Evolutionary conservation across 805 yeast species (phyloP), one percentile per base, ranked within the genome.

Genomic region (Wickerhamiella alocasiicola): DNA sequence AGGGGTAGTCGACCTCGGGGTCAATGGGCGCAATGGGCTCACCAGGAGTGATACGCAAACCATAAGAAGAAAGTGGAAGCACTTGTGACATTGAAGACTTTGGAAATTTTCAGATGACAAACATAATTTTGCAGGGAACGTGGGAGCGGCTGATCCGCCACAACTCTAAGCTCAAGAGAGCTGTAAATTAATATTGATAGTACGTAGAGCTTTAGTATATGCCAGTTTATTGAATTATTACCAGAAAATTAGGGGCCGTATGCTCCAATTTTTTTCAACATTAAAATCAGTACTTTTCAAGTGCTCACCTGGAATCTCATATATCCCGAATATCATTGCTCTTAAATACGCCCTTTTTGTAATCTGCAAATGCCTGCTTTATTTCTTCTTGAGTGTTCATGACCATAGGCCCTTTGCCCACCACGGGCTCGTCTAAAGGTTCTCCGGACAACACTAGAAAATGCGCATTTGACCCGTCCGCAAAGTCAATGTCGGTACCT

Each of bases 21-120:
- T 29, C 32, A 57, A 82, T 75, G 45, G 95, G 94, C 39, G 85
- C 85, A 31, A 77, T 76, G 51, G 95, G 94, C 52, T 74, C 68
- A 59, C 80, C 91, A 53, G 98, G 98, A 62, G 72, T 69, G 49
- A 88, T 71, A 53, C 81, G 84, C 63, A 84, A 70, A 67, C 79
- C 79, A 68, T 76, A 87, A 15, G 95, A 77, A 49, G 94, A 79
- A 61, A 87, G 67, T 48, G 97, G 96, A 49, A 81, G 63, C 61
- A 84, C 63, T 27, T n/a, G n/a, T 19, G 43, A 29, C 40, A 36
- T 36, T 21, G 31, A 18, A 19, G 21, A 36, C 28, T 13, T 15
- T 15, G n/a, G n/a, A 29, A 36, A 6, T 17, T 26, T 26, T 36
- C 39, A 36, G 39, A 36, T 36, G 29, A 36, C 39, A 36, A 36